Percentiles rank a stretch among this genome's conserved stretches.
Conservation (phyloP, 495 filamentous ascomycete genomes). For the Neurospora cerealis region DNA sequence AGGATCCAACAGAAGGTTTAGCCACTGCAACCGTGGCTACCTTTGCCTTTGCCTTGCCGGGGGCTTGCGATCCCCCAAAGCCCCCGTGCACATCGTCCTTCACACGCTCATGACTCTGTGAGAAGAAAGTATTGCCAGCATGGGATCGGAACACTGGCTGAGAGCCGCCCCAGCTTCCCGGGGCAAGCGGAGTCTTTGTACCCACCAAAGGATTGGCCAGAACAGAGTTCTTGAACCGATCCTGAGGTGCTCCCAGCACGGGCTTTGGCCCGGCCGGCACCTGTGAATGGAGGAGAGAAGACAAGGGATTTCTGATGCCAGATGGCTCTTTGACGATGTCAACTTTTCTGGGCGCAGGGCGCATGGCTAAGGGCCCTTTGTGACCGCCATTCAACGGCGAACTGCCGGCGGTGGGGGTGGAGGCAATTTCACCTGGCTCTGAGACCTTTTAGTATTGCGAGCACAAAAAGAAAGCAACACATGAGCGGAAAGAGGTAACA, state of each 20-base stretch:
- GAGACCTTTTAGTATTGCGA: background rate
- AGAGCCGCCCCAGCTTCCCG: background rate
- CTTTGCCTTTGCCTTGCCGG: background rate
- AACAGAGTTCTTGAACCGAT: constrained; percentile 2
- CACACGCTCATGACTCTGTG: background rate
- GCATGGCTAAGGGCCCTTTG: background rate
- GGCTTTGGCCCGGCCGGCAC: background rate
- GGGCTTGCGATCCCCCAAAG: background rate
- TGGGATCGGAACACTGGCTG: background rate
- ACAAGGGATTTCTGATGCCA: background rate
- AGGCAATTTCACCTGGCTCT: background rate
- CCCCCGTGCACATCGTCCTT: background rate
- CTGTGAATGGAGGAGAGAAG: background rate
- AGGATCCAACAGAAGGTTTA: background rate
- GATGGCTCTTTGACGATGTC: background rate
- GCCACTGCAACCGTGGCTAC: background rate
- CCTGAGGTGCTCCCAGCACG: constrained; percentile 4
- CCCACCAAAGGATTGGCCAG: background rate
- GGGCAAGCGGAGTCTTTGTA: background rate
- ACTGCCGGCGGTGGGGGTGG: background rate
- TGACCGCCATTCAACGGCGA: background rate
- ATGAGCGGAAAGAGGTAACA: background rate
- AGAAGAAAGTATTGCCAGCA: background rate
- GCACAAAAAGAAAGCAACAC: background rate
- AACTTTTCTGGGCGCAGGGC: background rate